These are phyloP conservation scores for Auriscalpium vulgare DNA, from an alignment of 768 basidiomycete species.

Conservation along the genomic window DNA sequence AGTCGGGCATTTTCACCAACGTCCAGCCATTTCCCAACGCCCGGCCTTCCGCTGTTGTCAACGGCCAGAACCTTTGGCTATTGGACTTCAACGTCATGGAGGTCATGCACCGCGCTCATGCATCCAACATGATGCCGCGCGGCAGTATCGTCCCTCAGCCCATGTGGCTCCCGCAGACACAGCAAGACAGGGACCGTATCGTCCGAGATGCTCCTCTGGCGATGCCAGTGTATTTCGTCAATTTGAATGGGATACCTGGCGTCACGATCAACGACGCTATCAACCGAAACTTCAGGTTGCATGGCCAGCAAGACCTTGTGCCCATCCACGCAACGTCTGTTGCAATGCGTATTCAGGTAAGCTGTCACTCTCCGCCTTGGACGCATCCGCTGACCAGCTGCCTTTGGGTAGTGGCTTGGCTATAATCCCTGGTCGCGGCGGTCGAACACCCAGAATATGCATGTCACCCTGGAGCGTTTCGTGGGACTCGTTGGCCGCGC, in stretches of 20 bases:
- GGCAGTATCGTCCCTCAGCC: constrained; percentile 9
- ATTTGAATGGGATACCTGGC: neutral
- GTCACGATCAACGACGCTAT: neutral
- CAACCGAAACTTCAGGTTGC: no score
- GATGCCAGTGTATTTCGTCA: constrained; percentile 7
- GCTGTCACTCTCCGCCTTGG: neutral
- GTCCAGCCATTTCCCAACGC: neutral
- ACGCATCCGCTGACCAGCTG: neutral
- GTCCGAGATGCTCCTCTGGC: constrained; percentile 5
- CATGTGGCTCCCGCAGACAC: constrained; percentile 6
- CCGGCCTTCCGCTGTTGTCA: neutral
- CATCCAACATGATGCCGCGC: no score
- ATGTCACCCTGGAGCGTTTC: constrained; percentile 1
- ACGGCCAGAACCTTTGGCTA: neutral
- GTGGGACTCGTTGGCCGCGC: constrained; percentile 7
- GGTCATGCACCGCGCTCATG: neutral
- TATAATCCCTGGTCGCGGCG: constrained; percentile 1
- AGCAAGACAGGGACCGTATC: constrained; percentile 9
- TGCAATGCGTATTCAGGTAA: constrained; percentile 2
- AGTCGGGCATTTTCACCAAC: neutral
- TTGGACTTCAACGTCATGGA: constrained; percentile 1
- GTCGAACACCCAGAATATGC: neutral
- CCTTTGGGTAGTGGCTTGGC: constrained; percentile 7
- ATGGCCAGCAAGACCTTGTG: no score
- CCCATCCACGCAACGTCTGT: no score